Base-by-base conservation (phyloP, 495 filamentous ascomycete species). In the Xylaria acuta region DNA sequence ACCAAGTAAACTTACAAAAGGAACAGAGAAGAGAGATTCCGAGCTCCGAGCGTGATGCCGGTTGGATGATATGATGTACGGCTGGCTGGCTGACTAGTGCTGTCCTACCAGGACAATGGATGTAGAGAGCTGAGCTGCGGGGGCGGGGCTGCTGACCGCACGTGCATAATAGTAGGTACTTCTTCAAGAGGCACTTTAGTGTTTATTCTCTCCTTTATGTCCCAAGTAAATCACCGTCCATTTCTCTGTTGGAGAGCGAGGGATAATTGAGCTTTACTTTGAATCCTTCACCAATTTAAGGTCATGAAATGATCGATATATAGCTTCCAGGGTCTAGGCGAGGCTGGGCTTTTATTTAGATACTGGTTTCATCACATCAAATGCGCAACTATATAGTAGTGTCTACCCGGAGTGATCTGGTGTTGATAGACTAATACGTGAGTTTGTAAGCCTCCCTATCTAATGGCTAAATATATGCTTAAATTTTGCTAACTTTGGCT, bases 401-500 rank as follows among this genome's bases (percentile, higher is more conserved):
- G 11, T 18, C 22, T 32, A 18, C 27, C 14, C 27, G 1, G 27
- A 30, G 25, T 32, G 8, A 56, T 60, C 0, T 60, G 22, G 20
- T 18, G 7, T 38, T 20, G 56, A 11, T 22, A 4, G 8, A 1
- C 16, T 38, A 22, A 38, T 49, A 58, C 8, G 30, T 14, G 18
- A 59, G 2, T 2, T 20, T 32, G 27, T 8, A n/a, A 36, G 36
- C 36, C 36, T 22, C 11, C 11, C 9, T 7, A 30, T 38, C 34
- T 11, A 60, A 22, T 36, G 14, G 27, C 32, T 16, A 34, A 34
- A 58, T 36, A 18, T 3, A 0, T 12, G 4, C 22, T 64, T 12
- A 16, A 22, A 36, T 30, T 62, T 41, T 51, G 5, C 38, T 27
- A 80, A 93, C 79, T 79, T 88, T 90, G 1, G 88, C 90, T 27